Evolutionary conservation across 768 basidiomycete species (phyloP).

Genomic region (Pisolithus orientalis): DNA sequence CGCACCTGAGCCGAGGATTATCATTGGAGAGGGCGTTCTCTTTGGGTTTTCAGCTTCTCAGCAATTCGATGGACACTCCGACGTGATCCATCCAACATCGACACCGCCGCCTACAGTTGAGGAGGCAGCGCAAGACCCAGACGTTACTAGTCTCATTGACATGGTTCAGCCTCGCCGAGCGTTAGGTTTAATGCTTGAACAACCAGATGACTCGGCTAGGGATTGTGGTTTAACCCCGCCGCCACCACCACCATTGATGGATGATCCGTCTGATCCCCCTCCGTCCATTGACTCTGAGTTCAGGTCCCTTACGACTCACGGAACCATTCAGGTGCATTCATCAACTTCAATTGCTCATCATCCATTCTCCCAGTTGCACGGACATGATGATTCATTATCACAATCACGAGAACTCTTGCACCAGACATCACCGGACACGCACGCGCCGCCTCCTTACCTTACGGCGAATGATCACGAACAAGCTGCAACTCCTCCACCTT

Average conservation of each 20-base stretch:
- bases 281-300: constrained; percentile 84
- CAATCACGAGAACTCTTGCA: constrained; percentile 28
- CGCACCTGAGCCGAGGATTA: constrained; percentile 27
- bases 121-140: constrained; percentile 64
- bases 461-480: constrained; percentile 47
- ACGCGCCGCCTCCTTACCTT: constrained; percentile 79
- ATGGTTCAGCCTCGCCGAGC: constrained; percentile 53
- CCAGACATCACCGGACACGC: constrained; percentile 37
- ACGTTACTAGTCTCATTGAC: constrained; percentile 61
- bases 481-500: constrained; percentile 55
- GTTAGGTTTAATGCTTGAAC: constrained; percentile 53
- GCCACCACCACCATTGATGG: constrained; percentile 76
- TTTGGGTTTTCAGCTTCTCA: constrained; percentile 69
- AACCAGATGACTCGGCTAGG: constrained; percentile 30
- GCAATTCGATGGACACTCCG: constrained; percentile 79
- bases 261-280: constrained; percentile 84
- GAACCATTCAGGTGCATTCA: constrained; percentile 10
- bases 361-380: constrained; percentile 24
- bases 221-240: constrained; percentile 44
- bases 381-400: constrained; percentile 27
- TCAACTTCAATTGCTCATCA: constrained; percentile 26
- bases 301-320: constrained; percentile 29
- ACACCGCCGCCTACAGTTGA: constrained; percentile 76
- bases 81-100: constrained; percentile 53
- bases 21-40: constrained; percentile 68